A percentile compares a stretch with the other conserved stretches of the same genome.
Conservation (phyloP, 768 basidiomycete species). For the Leccinellum rugosiceps region DNA sequence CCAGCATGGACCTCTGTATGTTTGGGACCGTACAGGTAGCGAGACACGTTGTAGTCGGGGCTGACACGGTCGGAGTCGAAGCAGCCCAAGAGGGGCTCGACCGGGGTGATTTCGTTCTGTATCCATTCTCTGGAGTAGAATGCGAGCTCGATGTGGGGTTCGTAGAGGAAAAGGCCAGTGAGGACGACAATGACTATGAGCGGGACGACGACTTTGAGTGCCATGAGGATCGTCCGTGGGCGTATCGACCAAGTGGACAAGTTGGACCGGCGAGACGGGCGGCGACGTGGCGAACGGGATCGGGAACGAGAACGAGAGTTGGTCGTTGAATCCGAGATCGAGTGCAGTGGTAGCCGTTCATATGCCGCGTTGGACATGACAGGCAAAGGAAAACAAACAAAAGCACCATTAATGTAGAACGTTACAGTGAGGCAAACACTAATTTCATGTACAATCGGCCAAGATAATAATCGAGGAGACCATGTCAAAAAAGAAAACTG, state of each 20-base stretch:
- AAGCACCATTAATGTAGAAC: too few relatives aligned
- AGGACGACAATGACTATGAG: constrained; percentile 37
- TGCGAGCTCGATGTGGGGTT: constrained; percentile 83
- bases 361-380: constrained; percentile 42
- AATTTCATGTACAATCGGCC: too few relatives aligned
- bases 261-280: constrained; percentile 26
- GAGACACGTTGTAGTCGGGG: constrained; percentile 63
- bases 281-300: constrained; percentile 28
- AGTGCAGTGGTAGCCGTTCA: constrained; percentile 52
- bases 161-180: constrained; percentile 58
- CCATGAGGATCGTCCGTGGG: constrained; percentile 35
- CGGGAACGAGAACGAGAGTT: constrained; percentile 20
- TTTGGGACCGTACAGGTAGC: constrained; percentile 61
- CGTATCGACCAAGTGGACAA: constrained; percentile 25
- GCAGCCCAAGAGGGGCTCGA: constrained; percentile 69
- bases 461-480: too few relatives aligned
- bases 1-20: constrained; percentile 77
- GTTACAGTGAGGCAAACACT: too few relatives aligned
- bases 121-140: constrained; percentile 80
- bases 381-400: neutral
- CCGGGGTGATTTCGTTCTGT: constrained; percentile 59
- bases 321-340: constrained; percentile 29
- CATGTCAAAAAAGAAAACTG: too few relatives aligned
- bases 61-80: constrained; percentile 63
- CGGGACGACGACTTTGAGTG: constrained; percentile 47